phyloP scores from a whole-genome alignment of 306 rosid species.

The Cucurbita maxima region DNA sequence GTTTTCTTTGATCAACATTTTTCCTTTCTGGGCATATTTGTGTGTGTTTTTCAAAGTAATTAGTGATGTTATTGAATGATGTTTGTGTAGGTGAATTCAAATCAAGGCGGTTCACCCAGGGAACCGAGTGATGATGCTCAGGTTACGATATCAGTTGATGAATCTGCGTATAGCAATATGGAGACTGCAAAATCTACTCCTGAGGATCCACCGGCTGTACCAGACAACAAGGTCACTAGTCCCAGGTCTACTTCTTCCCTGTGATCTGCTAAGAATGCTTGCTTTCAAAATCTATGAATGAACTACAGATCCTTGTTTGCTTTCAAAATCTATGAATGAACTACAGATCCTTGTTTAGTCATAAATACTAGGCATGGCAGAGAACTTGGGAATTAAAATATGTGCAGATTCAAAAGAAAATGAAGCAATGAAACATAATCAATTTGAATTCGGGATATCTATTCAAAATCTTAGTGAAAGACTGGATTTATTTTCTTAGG shows the following conservation, averaged over 20 bases:
- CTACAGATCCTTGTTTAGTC: background rate
- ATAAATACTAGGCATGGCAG: background rate
- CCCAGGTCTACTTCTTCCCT: conserved; percentile 33
- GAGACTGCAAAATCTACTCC: conserved; percentile 37
- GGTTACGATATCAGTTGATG: conserved; percentile 28
- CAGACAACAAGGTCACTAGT: conserved; percentile 33
- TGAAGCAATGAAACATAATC: background rate
- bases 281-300: too few species aligned
- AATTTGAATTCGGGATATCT: too few species aligned
- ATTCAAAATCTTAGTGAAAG: too few species aligned
- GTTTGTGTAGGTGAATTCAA: conserved; percentile 27
- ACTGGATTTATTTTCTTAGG: too few species aligned
- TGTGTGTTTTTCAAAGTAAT: background rate
- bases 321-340: too few species aligned
- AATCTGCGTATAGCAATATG: conserved; percentile 18
- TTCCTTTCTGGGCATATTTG: background rate
- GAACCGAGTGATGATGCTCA: conserved; percentile 38
- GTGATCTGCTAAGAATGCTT: background rate
- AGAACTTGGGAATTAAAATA: background rate
- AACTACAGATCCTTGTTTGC: too few species aligned
- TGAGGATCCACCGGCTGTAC: conserved; percentile 27
- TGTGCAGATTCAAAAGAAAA: background rate
- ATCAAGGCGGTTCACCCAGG: conserved; percentile 27
- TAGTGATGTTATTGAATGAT: background rate
- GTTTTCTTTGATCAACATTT: background rate